Percentiles rank a stretch among this genome's conserved stretches.
phyloP scores from a whole-genome alignment of 2,329 filamentous ascomycete species.

The Cyclaneusma minus region DNA sequence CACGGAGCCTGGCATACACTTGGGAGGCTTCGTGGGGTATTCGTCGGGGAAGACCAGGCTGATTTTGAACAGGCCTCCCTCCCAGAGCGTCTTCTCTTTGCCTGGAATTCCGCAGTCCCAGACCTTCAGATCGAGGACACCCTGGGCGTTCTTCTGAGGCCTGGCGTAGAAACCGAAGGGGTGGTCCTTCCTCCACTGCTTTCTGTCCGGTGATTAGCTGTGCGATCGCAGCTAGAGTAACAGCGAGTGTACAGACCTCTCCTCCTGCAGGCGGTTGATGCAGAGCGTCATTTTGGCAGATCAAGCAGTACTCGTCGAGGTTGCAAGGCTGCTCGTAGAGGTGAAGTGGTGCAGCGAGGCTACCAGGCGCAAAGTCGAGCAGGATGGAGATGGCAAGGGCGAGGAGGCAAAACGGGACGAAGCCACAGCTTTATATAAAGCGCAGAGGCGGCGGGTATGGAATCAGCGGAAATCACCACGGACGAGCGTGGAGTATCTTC shows the following conservation, averaged over 20 bases:
- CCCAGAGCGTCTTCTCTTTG: constrained; percentile 95
- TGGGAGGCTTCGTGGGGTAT: constrained; percentile 96
- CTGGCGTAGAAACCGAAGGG: constrained; percentile 96
- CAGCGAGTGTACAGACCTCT: constrained; percentile 43
- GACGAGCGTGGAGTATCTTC: no score
- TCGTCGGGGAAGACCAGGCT: constrained; percentile 90
- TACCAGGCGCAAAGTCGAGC: no score
- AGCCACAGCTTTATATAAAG: no score
- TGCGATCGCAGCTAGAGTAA: constrained; percentile 5
- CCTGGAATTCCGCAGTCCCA: constrained; percentile 97
- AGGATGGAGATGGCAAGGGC: no score
- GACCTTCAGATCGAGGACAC: constrained; percentile 77
- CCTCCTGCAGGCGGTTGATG: constrained; percentile 74
- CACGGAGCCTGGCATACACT: constrained; percentile 49
- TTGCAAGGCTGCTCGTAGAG: no score
- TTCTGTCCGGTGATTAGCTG: constrained; percentile 35
- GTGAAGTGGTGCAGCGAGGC: no score
- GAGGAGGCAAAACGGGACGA: no score
- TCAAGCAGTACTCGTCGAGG: no score
- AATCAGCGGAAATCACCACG: no score
- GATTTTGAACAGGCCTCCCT: constrained; percentile 92
- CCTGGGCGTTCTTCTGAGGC: constrained; percentile 63
- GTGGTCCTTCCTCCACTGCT: constrained; percentile 93
- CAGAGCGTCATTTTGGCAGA: constrained; percentile 68
- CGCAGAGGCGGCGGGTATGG: no score